Conservation (phyloP, 2,329 filamentous ascomycete genomes). For the Microdochium bolleyi region DNA sequence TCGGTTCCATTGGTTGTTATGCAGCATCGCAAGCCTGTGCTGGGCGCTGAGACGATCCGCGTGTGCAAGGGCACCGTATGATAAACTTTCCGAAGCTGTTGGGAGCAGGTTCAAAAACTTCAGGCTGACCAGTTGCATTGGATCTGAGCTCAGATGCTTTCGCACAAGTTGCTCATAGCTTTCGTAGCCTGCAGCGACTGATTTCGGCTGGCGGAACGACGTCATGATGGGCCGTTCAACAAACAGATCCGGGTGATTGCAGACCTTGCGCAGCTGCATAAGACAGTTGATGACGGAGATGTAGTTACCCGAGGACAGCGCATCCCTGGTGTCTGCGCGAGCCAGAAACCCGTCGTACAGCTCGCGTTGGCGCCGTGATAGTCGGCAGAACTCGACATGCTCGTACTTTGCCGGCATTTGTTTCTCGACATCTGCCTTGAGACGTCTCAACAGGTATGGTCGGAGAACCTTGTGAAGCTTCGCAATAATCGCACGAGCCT, state of each 20-base stretch:
- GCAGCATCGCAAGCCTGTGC: conserved; percentile 58
- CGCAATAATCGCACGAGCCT: conserved; percentile 82
- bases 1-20: conserved; percentile 60
- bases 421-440: conserved; percentile 97
- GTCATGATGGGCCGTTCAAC: conserved; percentile 95
- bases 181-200: conserved; percentile 67
- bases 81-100: conserved; percentile 59
- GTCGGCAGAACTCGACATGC: conserved; percentile 88
- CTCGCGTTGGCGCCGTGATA: conserved; percentile 92
- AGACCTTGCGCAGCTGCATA: conserved; percentile 96
- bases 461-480: conserved; percentile 92
- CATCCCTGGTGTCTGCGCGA: conserved; percentile 80
- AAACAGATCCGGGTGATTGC: conserved; percentile 96
- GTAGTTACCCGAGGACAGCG: conserved; percentile 86
- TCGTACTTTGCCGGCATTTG: conserved; percentile 99
- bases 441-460: conserved; percentile 79
- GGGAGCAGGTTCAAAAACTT: conserved; percentile 75
- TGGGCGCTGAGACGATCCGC: conserved; percentile 64
- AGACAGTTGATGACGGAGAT: conserved; percentile 97
- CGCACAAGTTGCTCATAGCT: conserved; percentile 65
- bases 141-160: conserved; percentile 52
- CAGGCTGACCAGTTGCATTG: conserved; percentile 59
- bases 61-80: conserved; percentile 41
- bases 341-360: conserved; percentile 95
- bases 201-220: conserved; percentile 84